phyloP scores from a whole-genome alignment of 208 protist genomes.

The Trichomonas vaginalis region DNA sequence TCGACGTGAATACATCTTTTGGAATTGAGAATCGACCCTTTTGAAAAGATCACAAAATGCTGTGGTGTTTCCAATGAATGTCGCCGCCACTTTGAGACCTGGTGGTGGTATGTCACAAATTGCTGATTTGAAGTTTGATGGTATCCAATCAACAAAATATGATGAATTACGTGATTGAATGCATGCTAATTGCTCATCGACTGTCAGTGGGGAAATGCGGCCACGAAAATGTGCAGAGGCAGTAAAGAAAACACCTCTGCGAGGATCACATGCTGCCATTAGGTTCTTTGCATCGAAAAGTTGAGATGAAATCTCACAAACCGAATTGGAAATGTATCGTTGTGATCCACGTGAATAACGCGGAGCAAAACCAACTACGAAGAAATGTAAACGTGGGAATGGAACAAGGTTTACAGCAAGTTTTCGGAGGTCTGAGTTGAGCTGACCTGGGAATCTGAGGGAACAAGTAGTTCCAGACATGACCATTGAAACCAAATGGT shows the following conservation, averaged over 20 bases:
- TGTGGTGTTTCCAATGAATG: slow-evolving; percentile 77
- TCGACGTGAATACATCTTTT: slow-evolving; percentile 81
- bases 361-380: slow-evolving; percentile 84
- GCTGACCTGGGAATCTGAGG: slow-evolving; percentile 83
- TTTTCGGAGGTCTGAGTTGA: too few relatives aligned
- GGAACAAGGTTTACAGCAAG: slow-evolving; percentile 94
- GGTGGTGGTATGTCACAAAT: slow-evolving; percentile 62
- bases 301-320: slow-evolving; percentile 78
- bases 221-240: slow-evolving; percentile 55
- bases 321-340: slow-evolving; percentile 62
- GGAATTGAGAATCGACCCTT: slow-evolving; percentile 77
- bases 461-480: slow-evolving; percentile 80
- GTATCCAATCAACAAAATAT: slow-evolving; percentile 90
- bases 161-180: slow-evolving; percentile 74
- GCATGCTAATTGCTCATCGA: slow-evolving; percentile 77
- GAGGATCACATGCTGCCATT: slow-evolving; percentile 79
- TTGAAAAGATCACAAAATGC: slow-evolving; percentile 77
- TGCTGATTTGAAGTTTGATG: slow-evolving; percentile 74
- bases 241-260: slow-evolving; percentile 57
- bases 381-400: slow-evolving; percentile 94
- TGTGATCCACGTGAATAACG: slow-evolving; percentile 56
- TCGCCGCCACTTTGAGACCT: slow-evolving; percentile 56
- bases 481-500: slow-evolving; percentile 73
- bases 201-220: slow-evolving; percentile 78
- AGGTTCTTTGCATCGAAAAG: slow-evolving; percentile 93